Conservation (phyloP, 352 stramenopile genomes). For the Phytophthora chlamydospora region DNA sequence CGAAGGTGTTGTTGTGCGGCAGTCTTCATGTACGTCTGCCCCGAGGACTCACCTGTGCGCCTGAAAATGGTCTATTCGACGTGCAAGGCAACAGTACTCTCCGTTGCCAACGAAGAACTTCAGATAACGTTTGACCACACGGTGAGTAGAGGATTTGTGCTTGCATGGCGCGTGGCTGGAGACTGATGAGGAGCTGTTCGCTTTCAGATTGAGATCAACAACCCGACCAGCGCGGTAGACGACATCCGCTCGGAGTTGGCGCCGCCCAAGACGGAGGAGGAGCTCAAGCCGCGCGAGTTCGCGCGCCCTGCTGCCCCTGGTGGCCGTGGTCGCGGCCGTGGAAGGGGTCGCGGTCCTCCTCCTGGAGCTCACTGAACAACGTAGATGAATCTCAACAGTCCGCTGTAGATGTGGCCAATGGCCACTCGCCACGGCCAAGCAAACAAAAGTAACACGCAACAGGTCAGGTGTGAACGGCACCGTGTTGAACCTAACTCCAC, state of each 20-base stretch:
- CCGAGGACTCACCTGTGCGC: slow-evolving; percentile 83
- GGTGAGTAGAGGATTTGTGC: slow-evolving; percentile 21
- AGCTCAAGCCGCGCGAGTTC: slow-evolving; percentile 73
- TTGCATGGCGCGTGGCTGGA: neutral
- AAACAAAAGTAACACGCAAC: slow-evolving; percentile 9
- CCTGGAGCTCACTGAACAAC: slow-evolving; percentile 23
- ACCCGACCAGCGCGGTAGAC: slow-evolving; percentile 53
- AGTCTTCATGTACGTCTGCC: slow-evolving; percentile 93
- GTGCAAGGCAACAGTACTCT: slow-evolving; percentile 85
- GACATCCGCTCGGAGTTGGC: slow-evolving; percentile 71
- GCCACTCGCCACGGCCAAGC: slow-evolving; percentile 11
- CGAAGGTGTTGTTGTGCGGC: neutral
- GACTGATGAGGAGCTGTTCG: slow-evolving; percentile 7
- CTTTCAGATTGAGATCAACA: slow-evolving; percentile 78
- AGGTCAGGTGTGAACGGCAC: slow-evolving; percentile 26
- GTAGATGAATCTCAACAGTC: neutral
- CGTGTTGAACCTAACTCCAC: slow-evolving; percentile 22
- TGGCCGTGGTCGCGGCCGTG: slow-evolving; percentile 60
- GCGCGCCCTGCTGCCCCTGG: slow-evolving; percentile 72
- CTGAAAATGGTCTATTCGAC: slow-evolving; percentile 94
- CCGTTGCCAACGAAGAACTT: slow-evolving; percentile 58
- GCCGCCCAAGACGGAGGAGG: slow-evolving; percentile 62
- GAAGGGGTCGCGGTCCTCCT: slow-evolving; percentile 47
- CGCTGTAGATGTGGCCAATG: slow-evolving; percentile 22
- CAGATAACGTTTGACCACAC: slow-evolving; percentile 78